phyloP scores from a whole-genome alignment of 2,329 filamentous ascomycete genomes.

The Penicillium sp. region DNA sequence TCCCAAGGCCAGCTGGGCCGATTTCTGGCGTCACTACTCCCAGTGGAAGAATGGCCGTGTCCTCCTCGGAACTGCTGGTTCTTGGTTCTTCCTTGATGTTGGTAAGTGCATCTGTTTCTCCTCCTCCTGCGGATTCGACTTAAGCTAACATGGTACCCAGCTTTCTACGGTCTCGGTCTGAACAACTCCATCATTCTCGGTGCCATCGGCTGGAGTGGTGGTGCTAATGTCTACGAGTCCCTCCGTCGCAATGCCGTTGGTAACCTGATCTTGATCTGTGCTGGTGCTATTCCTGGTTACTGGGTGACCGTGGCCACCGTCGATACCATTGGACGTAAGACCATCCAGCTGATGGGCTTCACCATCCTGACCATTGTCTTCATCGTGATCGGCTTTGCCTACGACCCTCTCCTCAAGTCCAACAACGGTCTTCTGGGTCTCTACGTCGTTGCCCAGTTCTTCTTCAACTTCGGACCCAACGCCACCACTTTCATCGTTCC shows the following conservation, averaged over 20 bases:
- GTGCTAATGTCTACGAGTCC: conserved; percentile 68
- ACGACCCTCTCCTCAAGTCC: conserved; percentile 32
- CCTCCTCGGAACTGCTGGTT: conserved; percentile 40
- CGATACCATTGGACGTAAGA: conserved; percentile 77
- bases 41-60: conserved; percentile 42
- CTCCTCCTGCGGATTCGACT: neutral
- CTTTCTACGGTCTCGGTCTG: conserved; percentile 45
- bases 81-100: conserved; percentile 41
- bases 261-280: conserved; percentile 79
- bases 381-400: conserved; percentile 60
- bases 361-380: conserved; percentile 67
- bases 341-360: conserved; percentile 72
- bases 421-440: conserved; percentile 35
- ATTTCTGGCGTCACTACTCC: conserved; percentile 40
- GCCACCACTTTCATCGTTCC: conserved; percentile 67
- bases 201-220: conserved; percentile 73
- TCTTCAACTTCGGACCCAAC: conserved; percentile 55
- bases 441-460: conserved; percentile 39
- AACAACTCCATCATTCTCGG: conserved; percentile 72
- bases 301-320: conserved; percentile 79
- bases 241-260: conserved; percentile 77
- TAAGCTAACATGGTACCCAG: conserved; percentile 25
- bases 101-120: neutral
- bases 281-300: conserved; percentile 80
- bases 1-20: conserved; percentile 29